Base-by-base conservation (phyloP, 306 rosid species). In the Rosa multiflora region DNA sequence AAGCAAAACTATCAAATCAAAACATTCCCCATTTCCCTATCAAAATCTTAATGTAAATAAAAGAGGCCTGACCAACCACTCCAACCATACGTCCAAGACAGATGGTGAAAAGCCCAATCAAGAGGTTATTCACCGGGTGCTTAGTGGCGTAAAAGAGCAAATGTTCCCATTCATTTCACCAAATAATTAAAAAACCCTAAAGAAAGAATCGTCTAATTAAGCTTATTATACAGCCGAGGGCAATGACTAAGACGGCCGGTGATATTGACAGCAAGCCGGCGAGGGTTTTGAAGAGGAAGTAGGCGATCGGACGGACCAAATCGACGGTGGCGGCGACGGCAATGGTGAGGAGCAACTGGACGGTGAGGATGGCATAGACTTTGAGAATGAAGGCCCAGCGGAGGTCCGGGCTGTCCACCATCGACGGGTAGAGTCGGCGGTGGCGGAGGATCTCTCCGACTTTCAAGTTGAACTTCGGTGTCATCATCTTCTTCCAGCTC, bases 311-410 rank as follows among this genome's bases (percentile, higher is more conserved):
- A 10, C 51, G 53, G 39, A 74, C 70, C 44, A 80, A 81, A 21
- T 83, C 51, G 77, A 87, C 85, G 14, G 82, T 0, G 43, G 79
- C 52, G 6, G 92, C 74, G 0, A 81, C 48, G 0, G 48, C 79
- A 4, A 83, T 75, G 0, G 92, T 85, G 72, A 84, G 47, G 11
- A 87, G 82, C 10, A 87, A 67, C 39, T 89, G 90, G 39, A 79
- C 1, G 1, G 88, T 51, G 47, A 87, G 62, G 59, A 89, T 85
- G n/a, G 15, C 0, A 8, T 89, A 89, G 67, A 89, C 89, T 73
- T 89, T 87, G 0, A 90, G 87, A 51, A 89, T 85, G 77, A 89
- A 89, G 39, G 83, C 83, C 92, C 92, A 89, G 0, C 85, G 88
- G 18, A 87, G 86, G 53, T 85, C 78, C 0, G 90, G 86, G n/a